Conservation (phyloP, 106 monocot genomes). For the Phalaenopsis equestris region DNA sequence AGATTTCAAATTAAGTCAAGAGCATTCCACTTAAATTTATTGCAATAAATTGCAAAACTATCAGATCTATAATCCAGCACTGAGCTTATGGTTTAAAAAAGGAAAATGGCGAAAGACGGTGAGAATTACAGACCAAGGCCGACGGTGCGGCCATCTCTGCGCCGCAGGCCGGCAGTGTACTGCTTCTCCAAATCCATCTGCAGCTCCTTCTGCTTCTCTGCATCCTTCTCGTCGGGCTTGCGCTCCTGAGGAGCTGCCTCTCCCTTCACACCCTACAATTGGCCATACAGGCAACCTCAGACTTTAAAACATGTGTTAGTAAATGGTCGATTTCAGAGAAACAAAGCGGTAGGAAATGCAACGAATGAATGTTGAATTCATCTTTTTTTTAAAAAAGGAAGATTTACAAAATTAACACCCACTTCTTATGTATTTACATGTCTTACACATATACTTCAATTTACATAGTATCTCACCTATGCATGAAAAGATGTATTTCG, state of each 20-base stretch:
- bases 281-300: constrained; percentile 87
- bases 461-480: too few species aligned
- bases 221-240: constrained; percentile 36
- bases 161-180: constrained; percentile 87
- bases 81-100: neutral
- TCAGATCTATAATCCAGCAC: neutral
- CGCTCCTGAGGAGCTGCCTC: constrained; percentile 22
- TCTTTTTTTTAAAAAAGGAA: neutral
- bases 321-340: neutral
- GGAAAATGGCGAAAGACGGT: neutral
- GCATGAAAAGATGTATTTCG: too few species aligned
- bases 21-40: neutral
- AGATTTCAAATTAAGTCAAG: neutral
- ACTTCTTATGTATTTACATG: too few species aligned
- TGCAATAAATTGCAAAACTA: neutral
- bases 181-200: constrained; percentile 87
- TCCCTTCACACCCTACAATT: constrained; percentile 97
- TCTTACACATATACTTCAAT: too few species aligned
- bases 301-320: constrained; percentile 93
- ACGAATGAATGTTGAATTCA: neutral
- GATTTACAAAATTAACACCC: too few species aligned
- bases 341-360: neutral
- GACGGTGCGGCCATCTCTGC: constrained; percentile 92
- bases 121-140: constrained; percentile 74
- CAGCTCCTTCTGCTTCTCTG: constrained; percentile 63